Base-by-base conservation (phyloP, 306 rosid genomes). In the Dalbergia cochinchinensis region DNA sequence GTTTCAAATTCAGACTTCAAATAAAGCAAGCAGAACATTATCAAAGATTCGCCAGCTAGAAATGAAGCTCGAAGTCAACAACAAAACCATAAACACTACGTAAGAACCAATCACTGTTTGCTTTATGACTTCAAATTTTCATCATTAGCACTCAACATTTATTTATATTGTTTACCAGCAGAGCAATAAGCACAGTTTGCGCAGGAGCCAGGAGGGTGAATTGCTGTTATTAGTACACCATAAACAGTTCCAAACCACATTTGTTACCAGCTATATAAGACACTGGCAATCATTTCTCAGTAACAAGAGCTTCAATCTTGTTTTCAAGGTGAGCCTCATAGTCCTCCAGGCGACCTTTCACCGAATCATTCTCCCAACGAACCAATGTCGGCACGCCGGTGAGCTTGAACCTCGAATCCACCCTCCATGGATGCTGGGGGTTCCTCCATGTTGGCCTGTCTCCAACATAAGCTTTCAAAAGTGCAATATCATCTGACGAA, bases 371-470 rank as follows among this genome's bases (percentile, higher is more conserved):
- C 81, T 87, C 96, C 99, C 96, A 91, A 65, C 80, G 90, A 66
- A 91, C 37, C 71, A 95, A 85, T 0, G 99, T 91, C 2, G 99
- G 98, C 37, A 90, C 94, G 22, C 98, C 94, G 1, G 91, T 87
- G 75, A 95, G 85, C 89, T 90, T 90, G 85, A 95, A 92, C 82
- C 67, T 86, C 4, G 97, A 68, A 37, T 91, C 96, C 73, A 89
- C 87, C 85, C 95, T 90, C 97, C 97, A 91, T 13, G 94, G 95
- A 80, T 90, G 95, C 45, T 62, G 86, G 14, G 95, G 90, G 80
- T 85, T 92, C 88, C 94, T 89, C 99, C 97, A 94, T 69, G 99
- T 91, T 81, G 92, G 90, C 70, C 92, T 83, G 41, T 92, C 95
- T 83, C 97, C 97, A 54, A 92, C 99, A 79, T 88, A 91, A 39